These are phyloP conservation scores for Cladosporium austrohemisphaericum DNA, from an alignment of 2,329 filamentous ascomycete genomes.

Conservation along the genomic window DNA sequence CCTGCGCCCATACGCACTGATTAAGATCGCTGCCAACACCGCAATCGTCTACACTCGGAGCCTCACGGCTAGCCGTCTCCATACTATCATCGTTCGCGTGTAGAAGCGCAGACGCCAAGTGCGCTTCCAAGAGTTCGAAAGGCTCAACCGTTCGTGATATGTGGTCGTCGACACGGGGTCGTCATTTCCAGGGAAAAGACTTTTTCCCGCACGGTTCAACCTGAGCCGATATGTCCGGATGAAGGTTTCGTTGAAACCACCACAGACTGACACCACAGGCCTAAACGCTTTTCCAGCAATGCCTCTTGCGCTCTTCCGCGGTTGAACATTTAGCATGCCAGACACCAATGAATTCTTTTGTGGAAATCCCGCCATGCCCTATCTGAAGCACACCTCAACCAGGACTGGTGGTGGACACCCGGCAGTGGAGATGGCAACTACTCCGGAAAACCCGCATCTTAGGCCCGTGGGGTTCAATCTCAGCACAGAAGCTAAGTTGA, in stretches of 20 bases:
- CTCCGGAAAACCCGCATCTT: constrained; percentile 13
- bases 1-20: too few relatives aligned
- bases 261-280: neutral
- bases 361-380: constrained; percentile 9
- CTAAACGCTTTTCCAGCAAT: constrained; percentile 1
- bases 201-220: constrained; percentile 8
- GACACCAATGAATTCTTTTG: neutral
- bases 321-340: constrained; percentile 6
- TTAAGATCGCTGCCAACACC: too few relatives aligned
- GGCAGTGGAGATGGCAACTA: constrained; percentile 8
- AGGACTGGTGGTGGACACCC: neutral
- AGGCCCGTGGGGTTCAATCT: constrained; percentile 13
- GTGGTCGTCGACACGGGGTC: too few relatives aligned
- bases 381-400: constrained; percentile 8
- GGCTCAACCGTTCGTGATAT: too few relatives aligned
- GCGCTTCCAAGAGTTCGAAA: too few relatives aligned
- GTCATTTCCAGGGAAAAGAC: neutral
- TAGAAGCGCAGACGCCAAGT: too few relatives aligned
- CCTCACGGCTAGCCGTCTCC: too few relatives aligned
- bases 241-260: neutral
- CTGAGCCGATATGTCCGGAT: neutral
- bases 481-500: constrained; percentile 7
- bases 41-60: too few relatives aligned
- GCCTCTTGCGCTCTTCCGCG: neutral
- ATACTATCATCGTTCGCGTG: too few relatives aligned